Evolutionary conservation across 106 monocot species (phyloP).

Genomic region (Acorus calamus): DNA sequence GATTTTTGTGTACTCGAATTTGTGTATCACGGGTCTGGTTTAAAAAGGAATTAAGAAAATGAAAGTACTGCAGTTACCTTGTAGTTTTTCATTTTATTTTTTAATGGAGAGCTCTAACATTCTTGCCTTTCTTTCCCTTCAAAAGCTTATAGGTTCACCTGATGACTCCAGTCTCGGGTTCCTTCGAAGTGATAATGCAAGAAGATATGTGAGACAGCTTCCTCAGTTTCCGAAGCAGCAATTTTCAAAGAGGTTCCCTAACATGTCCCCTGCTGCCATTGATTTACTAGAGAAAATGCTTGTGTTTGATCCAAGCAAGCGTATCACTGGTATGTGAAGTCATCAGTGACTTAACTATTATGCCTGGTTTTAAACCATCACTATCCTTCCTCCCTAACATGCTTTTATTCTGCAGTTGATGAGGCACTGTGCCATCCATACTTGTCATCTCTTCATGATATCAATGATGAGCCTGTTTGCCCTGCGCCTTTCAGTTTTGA

Average conservation of each 20-base stretch:
- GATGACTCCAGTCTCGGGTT: constrained; percentile 33
- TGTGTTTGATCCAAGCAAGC: constrained; percentile 36
- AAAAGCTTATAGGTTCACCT: constrained; percentile 27
- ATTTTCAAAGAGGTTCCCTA: constrained; percentile 24
- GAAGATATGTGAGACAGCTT: constrained; percentile 29
- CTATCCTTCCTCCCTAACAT: no score
- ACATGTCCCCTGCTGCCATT: constrained; percentile 23
- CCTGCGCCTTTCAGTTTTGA: background rate
- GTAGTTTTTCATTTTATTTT: no score
- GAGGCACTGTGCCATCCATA: background rate
- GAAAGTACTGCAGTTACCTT: no score
- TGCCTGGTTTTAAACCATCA: no score
- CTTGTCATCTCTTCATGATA: background rate
- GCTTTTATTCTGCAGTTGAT: background rate
- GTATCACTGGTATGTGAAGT: constrained; percentile 21
- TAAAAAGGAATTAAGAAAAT: no score
- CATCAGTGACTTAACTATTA: no score
- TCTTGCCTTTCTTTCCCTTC: background rate
- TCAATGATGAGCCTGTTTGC: background rate
- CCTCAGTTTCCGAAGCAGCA: constrained; percentile 26
- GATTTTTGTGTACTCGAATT: no score
- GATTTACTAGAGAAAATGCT: constrained; percentile 39
- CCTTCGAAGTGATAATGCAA: constrained; percentile 28
- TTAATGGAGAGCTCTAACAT: no score
- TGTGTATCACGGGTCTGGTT: no score